Evolutionary conservation across 1,139 yeast genomes (phyloP), one percentile per base, ranked within the genome.

Genomic region (Blastobotrys aristatus): DNA sequence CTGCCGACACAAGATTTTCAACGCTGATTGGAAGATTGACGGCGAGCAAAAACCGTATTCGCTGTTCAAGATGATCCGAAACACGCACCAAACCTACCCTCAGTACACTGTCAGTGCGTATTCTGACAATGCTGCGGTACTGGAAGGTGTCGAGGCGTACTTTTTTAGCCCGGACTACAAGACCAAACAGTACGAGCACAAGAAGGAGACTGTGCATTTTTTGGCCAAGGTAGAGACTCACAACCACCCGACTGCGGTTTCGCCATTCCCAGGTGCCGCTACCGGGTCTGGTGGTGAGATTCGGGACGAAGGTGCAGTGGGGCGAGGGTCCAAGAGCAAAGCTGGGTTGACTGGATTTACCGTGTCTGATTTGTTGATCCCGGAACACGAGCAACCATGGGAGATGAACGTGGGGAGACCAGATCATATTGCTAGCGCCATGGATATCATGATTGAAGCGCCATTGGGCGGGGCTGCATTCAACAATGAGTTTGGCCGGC

Each of bases 281-380:
- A 94, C 99, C 17, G 99, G 99, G 56, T 90, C 98, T 18, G 99
- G 99, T 67, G 99, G 99, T 72, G 99, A 94, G 71, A 94, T 94
- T 61, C 86, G 99, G 76, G 99, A 94, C 68, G 99, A 94, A 72
- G 98, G 97, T 70, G 98, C 99, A 26, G 96, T 92, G 18, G 99
- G 99, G 55, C 80, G 97, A 67, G 99, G 99, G 46, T 92, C 98
- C 22, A 87, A 88, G 68, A 81, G 97, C 38, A 92, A 92, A 70
- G 96, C 97, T 61, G 99, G 99, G 48, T 75, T 94, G 55, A 76
- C 95, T 47, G 99, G 99, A 5, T 94, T 82, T 68, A 79, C 95
- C 7, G 97, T 89, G 16, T 83, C 95, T 40, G 98, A 94, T 68
- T 77, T 94, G 64, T 75, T 80, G 55, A 90, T 94, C 58, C 98